Percentiles rank a stretch among this genome's conserved stretches.
Conservation (phyloP, 2,329 filamentous ascomycete genomes). For the Zelopaecilomyces penicillatus region DNA sequence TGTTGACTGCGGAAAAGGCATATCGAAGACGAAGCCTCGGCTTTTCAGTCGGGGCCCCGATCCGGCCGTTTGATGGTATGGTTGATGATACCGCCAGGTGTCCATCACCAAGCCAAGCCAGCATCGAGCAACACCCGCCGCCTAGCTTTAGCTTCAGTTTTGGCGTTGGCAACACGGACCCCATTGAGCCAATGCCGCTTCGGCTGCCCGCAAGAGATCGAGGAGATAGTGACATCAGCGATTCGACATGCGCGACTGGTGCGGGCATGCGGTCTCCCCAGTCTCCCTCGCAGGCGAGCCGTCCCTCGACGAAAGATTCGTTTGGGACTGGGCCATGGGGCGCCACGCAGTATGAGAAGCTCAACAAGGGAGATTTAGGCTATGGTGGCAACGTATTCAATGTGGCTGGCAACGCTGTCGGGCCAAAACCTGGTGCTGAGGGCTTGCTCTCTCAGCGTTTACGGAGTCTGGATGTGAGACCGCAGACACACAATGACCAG, state of each 20-base stretch:
- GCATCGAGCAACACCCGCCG: constrained; percentile 5
- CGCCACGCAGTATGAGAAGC: constrained; percentile 52
- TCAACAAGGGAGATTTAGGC: constrained; percentile 55
- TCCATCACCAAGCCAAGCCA: constrained; percentile 2
- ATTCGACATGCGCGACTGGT: constrained; percentile 18
- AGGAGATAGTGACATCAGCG: constrained; percentile 23
- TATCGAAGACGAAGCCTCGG: constrained; percentile 50
- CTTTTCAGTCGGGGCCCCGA: constrained; percentile 27
- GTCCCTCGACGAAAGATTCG: constrained; percentile 29
- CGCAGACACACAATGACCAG: constrained; percentile 5
- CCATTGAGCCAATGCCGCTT: constrained; percentile 46
- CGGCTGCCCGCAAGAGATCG: constrained; percentile 26
- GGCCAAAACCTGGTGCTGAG: constrained; percentile 36
- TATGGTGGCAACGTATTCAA: constrained; percentile 50
- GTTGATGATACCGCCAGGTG: constrained; percentile 14
- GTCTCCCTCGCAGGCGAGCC: constrained; percentile 21
- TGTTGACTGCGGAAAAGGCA: constrained; percentile 50
- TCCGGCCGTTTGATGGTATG: constrained; percentile 26
- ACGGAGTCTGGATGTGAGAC: constrained; percentile 49
- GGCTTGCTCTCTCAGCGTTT: constrained; percentile 63
- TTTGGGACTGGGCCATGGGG: constrained; percentile 20
- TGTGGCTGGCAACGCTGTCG: constrained; percentile 26
- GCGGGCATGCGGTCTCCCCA: constrained; percentile 17
- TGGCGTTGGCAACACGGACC: constrained; percentile 23
- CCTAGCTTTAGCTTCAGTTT: constrained; percentile 3